Base-by-base conservation (phyloP, 345 rosid species). In the Lepidium aucheri region DNA sequence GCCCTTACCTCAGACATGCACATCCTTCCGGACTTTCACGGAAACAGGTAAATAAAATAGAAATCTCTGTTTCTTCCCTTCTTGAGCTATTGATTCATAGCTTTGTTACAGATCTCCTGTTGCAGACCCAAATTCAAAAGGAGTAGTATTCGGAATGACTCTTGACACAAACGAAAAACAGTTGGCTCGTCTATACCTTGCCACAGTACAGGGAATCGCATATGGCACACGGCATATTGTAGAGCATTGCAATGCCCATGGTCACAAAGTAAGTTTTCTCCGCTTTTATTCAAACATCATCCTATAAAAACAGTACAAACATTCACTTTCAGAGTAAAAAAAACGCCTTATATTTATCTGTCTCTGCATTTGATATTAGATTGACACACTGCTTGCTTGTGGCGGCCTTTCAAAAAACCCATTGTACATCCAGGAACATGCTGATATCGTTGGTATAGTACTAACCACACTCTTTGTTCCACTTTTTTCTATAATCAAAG, bases 221-320 rank as follows among this genome's bases (percentile, higher is more conserved):
- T 93, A 88, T 68, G 96, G 98, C 57, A 88, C 98, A 46, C 95
- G 90, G 43, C 98, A 90, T 71, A 86, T 88, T 28, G 82, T 90
- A 76, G 96, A 93, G 75, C 97, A 93, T 53, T 90, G 89, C 79
- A 93, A 93, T 80, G 81, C 80, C 18, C 84, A 90, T 82, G 97
- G 96, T 79, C 99, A 90, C 74, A 84, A 79, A 73, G 97, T 86
- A 77, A 80, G 86, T 52, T 45, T 50, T 26, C 56, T 49, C 9
- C 3, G 36, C 33, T 18, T 11, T 49, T 56, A 20, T 40, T 39
- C 36, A 44, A 39, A 12, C 24, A 9, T 15, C 3, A 8, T 22
- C 55, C 75, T 55, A 1, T 17, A 63, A 11, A 18, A 56, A 58
- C 54, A 44, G 38, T 34, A 18, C 11, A 66, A 14, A 8, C 18